Percentiles rank a stretch among this genome's conserved stretches.
phyloP scores from a whole-genome alignment of 1,284 basidiomycete genomes.

The Ganoderma resinaceum region DNA sequence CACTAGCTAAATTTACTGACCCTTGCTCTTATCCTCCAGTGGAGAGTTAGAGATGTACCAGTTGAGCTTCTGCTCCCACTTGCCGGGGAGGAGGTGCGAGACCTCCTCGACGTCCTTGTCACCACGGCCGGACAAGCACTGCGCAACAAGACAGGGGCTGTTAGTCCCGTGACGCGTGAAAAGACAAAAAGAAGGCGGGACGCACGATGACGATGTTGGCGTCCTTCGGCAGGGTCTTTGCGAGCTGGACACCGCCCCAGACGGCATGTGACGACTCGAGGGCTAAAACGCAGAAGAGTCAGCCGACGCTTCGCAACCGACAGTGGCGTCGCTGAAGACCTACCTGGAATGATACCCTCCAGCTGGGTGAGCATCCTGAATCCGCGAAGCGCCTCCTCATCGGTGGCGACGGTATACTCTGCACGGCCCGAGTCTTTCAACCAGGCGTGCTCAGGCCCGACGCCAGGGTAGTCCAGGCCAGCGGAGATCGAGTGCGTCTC shows the following conservation, averaged over 20 bases:
- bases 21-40: conserved; percentile 2
- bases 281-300: conserved; percentile 55
- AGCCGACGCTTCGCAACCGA: background rate
- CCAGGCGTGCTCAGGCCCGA: conserved; percentile 98
- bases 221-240: conserved; percentile 87
- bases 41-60: conserved; percentile 68
- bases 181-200: conserved; percentile 15
- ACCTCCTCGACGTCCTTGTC: conserved; percentile 97
- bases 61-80: conserved; percentile 90
- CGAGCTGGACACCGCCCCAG: conserved; percentile 89
- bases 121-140: conserved; percentile 91
- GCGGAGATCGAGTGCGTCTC: conserved; percentile 98
- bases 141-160: conserved; percentile 4
- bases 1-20: conserved; percentile 19
- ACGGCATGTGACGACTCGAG: conserved; percentile 96
- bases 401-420: conserved; percentile 93
- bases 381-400: conserved; percentile 91
- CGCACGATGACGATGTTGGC: conserved; percentile 90
- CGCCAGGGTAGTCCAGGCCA: conserved; percentile 91
- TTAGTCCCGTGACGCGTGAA: background rate
- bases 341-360: conserved; percentile 97
- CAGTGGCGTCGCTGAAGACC: conserved; percentile 32
- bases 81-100: conserved; percentile 79
- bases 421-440: conserved; percentile 94
- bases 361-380: conserved; percentile 92